These are phyloP conservation scores for Dothideomycetes sp. DNA, from an alignment of 2,329 filamentous ascomycete genomes.

Conservation along the genomic window DNA sequence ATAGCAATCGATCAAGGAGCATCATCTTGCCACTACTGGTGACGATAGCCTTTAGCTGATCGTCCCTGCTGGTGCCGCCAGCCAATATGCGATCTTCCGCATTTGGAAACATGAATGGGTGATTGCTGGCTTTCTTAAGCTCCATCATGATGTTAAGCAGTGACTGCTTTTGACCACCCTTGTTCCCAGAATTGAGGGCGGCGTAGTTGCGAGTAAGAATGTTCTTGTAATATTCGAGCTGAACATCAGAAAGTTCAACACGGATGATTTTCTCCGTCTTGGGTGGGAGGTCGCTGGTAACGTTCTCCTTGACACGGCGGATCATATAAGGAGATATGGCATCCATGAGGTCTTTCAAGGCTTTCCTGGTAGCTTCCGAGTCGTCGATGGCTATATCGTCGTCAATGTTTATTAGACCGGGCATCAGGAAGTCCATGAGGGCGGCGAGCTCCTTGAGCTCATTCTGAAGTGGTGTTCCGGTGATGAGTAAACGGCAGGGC, in stretches of 20 bases:
- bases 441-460: slow-evolving; percentile 87
- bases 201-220: slow-evolving; percentile 95
- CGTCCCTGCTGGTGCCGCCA: slow-evolving; percentile 68
- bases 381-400: slow-evolving; percentile 72
- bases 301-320: slow-evolving; percentile 90
- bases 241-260: slow-evolving; percentile 90
- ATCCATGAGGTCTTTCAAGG: slow-evolving; percentile 74
- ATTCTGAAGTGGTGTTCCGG: slow-evolving; percentile 94
- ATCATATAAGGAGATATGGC: slow-evolving; percentile 91
- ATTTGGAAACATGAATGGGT: slow-evolving; percentile 94
- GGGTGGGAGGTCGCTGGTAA: slow-evolving; percentile 88
- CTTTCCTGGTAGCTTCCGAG: slow-evolving; percentile 70
- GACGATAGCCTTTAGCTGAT: slow-evolving; percentile 84
- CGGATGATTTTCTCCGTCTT: slow-evolving; percentile 99
- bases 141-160: slow-evolving; percentile 99
- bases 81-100: slow-evolving; percentile 77
- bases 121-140: slow-evolving; percentile 96
- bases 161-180: slow-evolving; percentile 80
- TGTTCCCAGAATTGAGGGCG: slow-evolving; percentile 79
- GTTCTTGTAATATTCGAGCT: slow-evolving; percentile 98
- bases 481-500: slow-evolving; percentile 84
- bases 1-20: slow-evolving; percentile 88
- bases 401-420: slow-evolving; percentile 84
- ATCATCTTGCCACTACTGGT: slow-evolving; percentile 99
- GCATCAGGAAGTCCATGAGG: slow-evolving; percentile 91